Evolutionary conservation across 2,329 filamentous ascomycete genomes (phyloP).

Genomic region (Colletotrichum costaricense): DNA sequence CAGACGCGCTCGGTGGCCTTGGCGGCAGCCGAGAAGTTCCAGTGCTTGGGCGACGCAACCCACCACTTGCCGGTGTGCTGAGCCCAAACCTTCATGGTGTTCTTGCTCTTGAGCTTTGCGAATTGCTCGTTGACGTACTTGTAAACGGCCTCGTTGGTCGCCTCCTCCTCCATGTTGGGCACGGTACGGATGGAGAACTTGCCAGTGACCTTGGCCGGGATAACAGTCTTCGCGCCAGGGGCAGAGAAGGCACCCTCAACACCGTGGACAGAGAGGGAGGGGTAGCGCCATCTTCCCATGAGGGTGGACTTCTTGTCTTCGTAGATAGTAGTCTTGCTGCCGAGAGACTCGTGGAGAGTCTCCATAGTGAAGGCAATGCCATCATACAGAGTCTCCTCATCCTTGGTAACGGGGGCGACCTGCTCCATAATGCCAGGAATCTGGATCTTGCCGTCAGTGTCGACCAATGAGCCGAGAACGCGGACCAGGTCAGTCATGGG

Average conservation of each 20-base stretch:
- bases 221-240: constrained; percentile 96
- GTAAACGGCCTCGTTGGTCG: constrained; percentile 87
- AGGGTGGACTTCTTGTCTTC: constrained; percentile 90
- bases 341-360: constrained; percentile 90
- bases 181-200: constrained; percentile 99
- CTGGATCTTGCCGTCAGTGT: constrained; percentile 90
- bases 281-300: constrained; percentile 96
- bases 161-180: constrained; percentile 94
- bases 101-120: constrained; percentile 90
- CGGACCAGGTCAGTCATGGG: constrained; percentile 96
- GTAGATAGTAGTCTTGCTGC: constrained; percentile 88
- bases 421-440: constrained; percentile 96
- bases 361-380: constrained; percentile 96
- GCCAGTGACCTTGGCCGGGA: constrained; percentile 95
- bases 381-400: constrained; percentile 90
- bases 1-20: constrained; percentile 98
- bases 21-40: constrained; percentile 95
- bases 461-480: constrained; percentile 85
- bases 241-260: constrained; percentile 95
- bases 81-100: constrained; percentile 82
- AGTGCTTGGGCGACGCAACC: constrained; percentile 97
- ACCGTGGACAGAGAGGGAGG: constrained; percentile 93
- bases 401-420: constrained; percentile 86
- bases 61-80: constrained; percentile 98
- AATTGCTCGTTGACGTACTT: constrained; percentile 87